Evolutionary conservation across 805 yeast species (phyloP).

Genomic region (Yamadazyma nakazawae): DNA sequence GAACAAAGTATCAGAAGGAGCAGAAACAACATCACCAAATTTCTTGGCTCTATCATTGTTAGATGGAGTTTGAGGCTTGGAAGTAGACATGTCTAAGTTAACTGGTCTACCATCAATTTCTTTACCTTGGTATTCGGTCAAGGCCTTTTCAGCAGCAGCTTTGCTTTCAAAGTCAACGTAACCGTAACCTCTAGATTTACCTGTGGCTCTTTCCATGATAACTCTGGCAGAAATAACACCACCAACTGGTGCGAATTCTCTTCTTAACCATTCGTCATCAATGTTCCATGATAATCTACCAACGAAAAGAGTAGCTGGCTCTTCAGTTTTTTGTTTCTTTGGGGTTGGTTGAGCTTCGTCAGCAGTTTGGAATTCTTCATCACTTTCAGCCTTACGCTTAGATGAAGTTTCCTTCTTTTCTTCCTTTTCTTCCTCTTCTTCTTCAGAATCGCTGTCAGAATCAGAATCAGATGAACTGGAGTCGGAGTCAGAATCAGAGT

Average conservation of each 20-base stretch:
- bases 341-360: slow-evolving; percentile 29
- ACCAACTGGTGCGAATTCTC: slow-evolving; percentile 78
- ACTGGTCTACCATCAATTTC: slow-evolving; percentile 97
- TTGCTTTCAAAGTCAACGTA: slow-evolving; percentile 89
- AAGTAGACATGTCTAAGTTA: slow-evolving; percentile 86
- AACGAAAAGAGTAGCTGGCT: slow-evolving; percentile 87
- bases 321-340: slow-evolving; percentile 58
- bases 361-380: slow-evolving; percentile 37
- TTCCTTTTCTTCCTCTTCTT: slow-evolving; percentile 17
- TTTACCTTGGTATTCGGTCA: slow-evolving; percentile 80
- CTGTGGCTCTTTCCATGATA: slow-evolving; percentile 86
- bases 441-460: slow-evolving; percentile 18
- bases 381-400: slow-evolving; percentile 36
- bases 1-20: slow-evolving; percentile 94
- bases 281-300: slow-evolving; percentile 97
- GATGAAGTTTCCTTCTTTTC: slow-evolving; percentile 26
- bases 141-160: slow-evolving; percentile 80
- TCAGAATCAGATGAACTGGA: slow-evolving; percentile 7
- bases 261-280: slow-evolving; percentile 90
- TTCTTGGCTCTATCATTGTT: slow-evolving; percentile 79
- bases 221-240: slow-evolving; percentile 90
- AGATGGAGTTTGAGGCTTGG: slow-evolving; percentile 63
- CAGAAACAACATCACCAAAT: slow-evolving; percentile 86
- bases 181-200: slow-evolving; percentile 95
- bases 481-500: slow-evolving; percentile 4